These are phyloP conservation scores for Mortierella antarctica DNA, from an alignment of 192 early-diverging fungal genomes.

Conservation along the genomic window DNA sequence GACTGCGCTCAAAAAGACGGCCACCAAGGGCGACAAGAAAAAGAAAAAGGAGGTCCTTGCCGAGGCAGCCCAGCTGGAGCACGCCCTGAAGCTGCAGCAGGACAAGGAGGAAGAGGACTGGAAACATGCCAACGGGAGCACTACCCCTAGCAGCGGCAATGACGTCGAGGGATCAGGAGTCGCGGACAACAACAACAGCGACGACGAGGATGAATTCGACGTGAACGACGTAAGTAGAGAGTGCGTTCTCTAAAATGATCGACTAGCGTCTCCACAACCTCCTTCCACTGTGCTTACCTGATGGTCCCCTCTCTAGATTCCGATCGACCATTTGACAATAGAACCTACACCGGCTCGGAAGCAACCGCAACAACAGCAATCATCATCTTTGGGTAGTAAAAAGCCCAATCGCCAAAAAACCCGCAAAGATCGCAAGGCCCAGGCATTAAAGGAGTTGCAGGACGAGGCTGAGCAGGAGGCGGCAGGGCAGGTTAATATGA, in stretches of 20 bases:
- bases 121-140: conserved; percentile 14
- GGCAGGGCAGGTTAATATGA: conserved; percentile 77
- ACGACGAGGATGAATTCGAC: conserved; percentile 49
- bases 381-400: conserved; percentile 12
- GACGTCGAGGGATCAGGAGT: neutral
- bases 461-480: conserved; percentile 84
- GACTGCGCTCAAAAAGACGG: conserved; percentile 81
- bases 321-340: conserved; percentile 38
- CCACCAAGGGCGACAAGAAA: conserved; percentile 84
- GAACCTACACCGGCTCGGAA: conserved; percentile 23
- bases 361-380: conserved; percentile 17
- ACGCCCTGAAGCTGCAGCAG: conserved; percentile 69
- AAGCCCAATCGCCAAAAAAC: conserved; percentile 62
- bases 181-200: neutral
- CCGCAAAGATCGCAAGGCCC: conserved; percentile 75
- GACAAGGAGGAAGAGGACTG: conserved; percentile 65
- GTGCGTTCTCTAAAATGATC: neutral
- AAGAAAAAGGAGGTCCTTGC: conserved; percentile 84
- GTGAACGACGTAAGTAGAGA: conserved; percentile 34
- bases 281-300: neutral
- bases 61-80: conserved; percentile 77
- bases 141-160: neutral
- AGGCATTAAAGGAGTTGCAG: conserved; percentile 76
- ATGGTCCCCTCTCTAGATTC: conserved; percentile 19
- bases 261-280: neutral